A percentile compares a stretch with the other conserved stretches of the same genome.
Conservation (phyloP, 1,139 yeast genomes). For the Geotrichum australiense region DNA sequence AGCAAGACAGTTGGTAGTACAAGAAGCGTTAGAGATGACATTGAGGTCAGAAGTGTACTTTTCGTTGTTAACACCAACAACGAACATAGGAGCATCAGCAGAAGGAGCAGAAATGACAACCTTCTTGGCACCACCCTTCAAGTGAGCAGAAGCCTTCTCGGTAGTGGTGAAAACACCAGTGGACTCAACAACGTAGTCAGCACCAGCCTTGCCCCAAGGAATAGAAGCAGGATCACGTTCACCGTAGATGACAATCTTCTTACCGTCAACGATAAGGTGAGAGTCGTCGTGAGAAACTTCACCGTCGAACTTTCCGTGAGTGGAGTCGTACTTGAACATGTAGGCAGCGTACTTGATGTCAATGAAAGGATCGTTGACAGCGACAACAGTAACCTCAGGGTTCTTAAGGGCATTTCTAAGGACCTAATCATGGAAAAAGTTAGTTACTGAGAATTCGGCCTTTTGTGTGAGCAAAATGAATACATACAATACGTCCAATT, state of each 20-base stretch:
- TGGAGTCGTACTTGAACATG: constrained; percentile 85
- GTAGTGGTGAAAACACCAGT: constrained; percentile 81
- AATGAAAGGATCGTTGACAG: constrained; percentile 80
- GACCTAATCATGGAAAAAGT: constrained; percentile 26
- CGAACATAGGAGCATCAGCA: constrained; percentile 84
- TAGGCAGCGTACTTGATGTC: constrained; percentile 77
- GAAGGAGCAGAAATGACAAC: constrained; percentile 87
- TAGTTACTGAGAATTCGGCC: background rate
- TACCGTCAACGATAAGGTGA: constrained; percentile 58
- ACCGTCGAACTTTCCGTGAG: constrained; percentile 73
- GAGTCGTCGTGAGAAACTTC: constrained; percentile 55
- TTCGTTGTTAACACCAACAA: constrained; percentile 73
- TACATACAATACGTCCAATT: constrained; percentile 64
- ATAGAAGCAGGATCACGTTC: constrained; percentile 73
- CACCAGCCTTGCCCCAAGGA: constrained; percentile 77
- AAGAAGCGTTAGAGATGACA: constrained; percentile 79
- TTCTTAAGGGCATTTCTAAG: constrained; percentile 68
- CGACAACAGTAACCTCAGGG: constrained; percentile 67
- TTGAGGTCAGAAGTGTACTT: constrained; percentile 63
- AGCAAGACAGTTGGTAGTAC: constrained; percentile 89
- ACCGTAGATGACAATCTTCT: constrained; percentile 59
- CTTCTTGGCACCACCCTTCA: constrained; percentile 85
- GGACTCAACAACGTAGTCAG: constrained; percentile 77
- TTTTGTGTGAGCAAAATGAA: background rate
- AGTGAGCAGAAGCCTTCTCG: constrained; percentile 74